Conservation (phyloP, 306 rosid genomes). For the Quercus aquifolioides region DNA sequence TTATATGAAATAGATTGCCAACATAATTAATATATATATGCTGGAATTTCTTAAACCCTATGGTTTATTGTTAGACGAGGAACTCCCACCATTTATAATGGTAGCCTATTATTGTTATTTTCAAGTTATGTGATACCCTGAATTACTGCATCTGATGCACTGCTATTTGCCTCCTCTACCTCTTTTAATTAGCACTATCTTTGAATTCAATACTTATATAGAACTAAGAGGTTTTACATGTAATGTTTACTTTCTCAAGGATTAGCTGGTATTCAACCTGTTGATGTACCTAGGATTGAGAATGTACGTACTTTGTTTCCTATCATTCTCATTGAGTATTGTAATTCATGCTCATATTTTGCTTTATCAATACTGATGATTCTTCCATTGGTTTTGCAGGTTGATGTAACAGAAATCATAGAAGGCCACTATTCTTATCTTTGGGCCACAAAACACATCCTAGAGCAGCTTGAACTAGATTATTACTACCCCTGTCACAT, state of each 20-base stretch:
- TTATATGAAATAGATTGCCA: too few relatives aligned
- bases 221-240: constrained; percentile 11
- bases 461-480: constrained; percentile 58
- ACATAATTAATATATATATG: background rate
- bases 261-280: constrained; percentile 71
- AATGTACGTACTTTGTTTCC: constrained; percentile 39
- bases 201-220: background rate
- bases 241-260: constrained; percentile 59
- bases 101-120: background rate
- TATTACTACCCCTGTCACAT: constrained; percentile 25
- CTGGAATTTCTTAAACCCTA: background rate
- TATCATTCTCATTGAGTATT: background rate
- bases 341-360: background rate
- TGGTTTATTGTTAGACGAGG: background rate
- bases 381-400: constrained; percentile 32
- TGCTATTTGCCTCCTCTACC: background rate
- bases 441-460: constrained; percentile 37
- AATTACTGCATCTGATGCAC: background rate
- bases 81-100: background rate
- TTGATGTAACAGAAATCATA: constrained; percentile 48
- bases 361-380: constrained; percentile 12
- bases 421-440: constrained; percentile 63
- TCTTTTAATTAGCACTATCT: constrained; percentile 6
- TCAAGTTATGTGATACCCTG: background rate
- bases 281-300: constrained; percentile 52